phyloP scores from a whole-genome alignment of 306 rosid species.

The Dryas alaskensis region DNA sequence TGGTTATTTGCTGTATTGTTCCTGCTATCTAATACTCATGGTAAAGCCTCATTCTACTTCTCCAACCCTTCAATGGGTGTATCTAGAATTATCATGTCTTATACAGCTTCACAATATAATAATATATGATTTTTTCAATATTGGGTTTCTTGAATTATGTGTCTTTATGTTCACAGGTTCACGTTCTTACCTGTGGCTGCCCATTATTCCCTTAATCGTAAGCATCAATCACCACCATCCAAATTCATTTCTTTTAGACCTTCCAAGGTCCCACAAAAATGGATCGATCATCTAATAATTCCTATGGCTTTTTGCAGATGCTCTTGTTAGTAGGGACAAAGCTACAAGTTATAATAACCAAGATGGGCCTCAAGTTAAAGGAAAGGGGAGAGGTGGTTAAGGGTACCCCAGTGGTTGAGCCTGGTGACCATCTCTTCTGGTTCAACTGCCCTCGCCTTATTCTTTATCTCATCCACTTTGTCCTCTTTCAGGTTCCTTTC shows the following conservation, averaged over 20 bases:
- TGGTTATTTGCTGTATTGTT: conserved; percentile 31
- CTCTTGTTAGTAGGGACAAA: conserved; percentile 34
- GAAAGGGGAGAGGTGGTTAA: conserved; percentile 36
- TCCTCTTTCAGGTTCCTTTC: conserved; percentile 33
- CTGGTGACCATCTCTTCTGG: conserved; percentile 37
- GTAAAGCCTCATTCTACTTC: background rate
- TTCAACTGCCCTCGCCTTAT: conserved; percentile 28
- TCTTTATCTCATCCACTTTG: conserved; percentile 30
- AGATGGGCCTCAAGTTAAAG: conserved; percentile 32
- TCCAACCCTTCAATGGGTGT: background rate
- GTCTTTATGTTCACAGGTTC: conserved; percentile 16
- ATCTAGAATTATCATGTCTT: too few species aligned
- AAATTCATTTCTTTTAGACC: background rate
- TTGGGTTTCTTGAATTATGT: background rate
- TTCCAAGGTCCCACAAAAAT: background rate
- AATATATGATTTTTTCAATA: background rate
- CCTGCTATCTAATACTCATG: conserved; percentile 26
- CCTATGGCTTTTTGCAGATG: conserved; percentile 13
- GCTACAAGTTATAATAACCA: conserved; percentile 35
- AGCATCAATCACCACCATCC: conserved; percentile 3
- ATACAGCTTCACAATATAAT: background rate
- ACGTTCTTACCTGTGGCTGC: conserved; percentile 30
- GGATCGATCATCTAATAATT: background rate
- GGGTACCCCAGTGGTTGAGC: conserved; percentile 32
- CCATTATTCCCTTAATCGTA: conserved; percentile 32